Conservation (phyloP, 1,284 basidiomycete species). For the Rhodotorula sp. region DNA sequence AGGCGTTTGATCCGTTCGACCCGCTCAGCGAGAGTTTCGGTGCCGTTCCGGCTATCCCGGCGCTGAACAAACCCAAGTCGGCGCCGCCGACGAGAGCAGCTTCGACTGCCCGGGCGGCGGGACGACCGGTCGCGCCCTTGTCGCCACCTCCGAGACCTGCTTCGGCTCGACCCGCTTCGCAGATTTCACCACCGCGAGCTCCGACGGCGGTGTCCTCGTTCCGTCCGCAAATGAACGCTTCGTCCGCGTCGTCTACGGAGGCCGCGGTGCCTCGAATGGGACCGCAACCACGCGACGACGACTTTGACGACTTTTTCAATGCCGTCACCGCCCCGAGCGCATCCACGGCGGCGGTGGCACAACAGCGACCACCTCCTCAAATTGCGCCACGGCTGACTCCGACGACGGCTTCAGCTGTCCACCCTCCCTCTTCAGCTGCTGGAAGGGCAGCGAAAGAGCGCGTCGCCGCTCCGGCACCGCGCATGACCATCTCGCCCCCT, state of each 20-base stretch:
- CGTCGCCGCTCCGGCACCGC: neutral
- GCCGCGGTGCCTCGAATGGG: too few species aligned
- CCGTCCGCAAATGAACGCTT: neutral
- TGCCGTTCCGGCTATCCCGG: neutral
- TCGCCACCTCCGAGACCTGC: neutral
- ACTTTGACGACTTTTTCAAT: conserved; percentile 44
- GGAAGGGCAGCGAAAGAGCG: neutral
- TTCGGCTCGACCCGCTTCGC: neutral
- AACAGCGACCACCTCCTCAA: neutral
- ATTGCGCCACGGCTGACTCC: neutral
- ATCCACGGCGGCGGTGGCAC: neutral
- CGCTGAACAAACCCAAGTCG: neutral
- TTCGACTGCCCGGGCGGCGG: neutral
- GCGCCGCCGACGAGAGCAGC: neutral
- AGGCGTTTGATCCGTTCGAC: conserved; percentile 36
- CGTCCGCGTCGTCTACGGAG: too few species aligned
- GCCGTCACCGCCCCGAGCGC: conserved; percentile 28
- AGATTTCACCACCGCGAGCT: neutral
- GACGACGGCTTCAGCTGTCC: neutral
- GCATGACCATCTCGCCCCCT: conserved; percentile 16
- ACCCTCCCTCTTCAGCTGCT: neutral
- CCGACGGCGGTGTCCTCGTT: neutral
- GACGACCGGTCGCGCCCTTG: neutral
- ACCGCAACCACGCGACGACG: conserved; percentile 13
- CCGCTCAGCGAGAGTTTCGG: conserved; percentile 27